Evolutionary conservation across 768 basidiomycete genomes (phyloP), one percentile per base, ranked within the genome.

Genomic region (Suillus subluteus): DNA sequence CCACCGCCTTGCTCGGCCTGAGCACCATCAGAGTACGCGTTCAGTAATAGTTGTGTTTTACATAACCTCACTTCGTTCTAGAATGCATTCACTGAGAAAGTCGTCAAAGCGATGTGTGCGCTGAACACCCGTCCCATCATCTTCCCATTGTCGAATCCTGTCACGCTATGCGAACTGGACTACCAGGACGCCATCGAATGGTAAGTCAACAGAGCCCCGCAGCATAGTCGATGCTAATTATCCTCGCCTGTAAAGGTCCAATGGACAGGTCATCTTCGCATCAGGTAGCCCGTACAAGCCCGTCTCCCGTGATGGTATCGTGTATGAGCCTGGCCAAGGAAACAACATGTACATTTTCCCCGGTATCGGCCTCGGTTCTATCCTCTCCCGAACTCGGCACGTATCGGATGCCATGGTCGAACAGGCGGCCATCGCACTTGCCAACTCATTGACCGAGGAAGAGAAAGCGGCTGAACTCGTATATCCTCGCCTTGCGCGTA

Each of bases 261-360:
- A 88, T 64, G 91, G 91, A 13, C 76, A 79, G 23, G 86, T 87
- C 37, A 84, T 93, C 66, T 94, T 90, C 69, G 91, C 91, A 0
- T 88, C 87, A 15, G 92, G 92, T 4, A 87, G 85, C 58, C 92
- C 92, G 0, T 94, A 91, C 80, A 78, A 82, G 21, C 74, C 84
- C 3, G 76, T 87, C 55, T 80, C 81, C 58, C 83, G 78, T 72
- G 75, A 83, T 41, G 86, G 85, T 32, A 83, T 79, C 55, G 67
- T 71, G 0, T 79, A 86, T 67, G 87, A 89, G 68, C 86, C 92
- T 1, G 90, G 89, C 0, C 92, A 94, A 75, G 91, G 91, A 12
- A 94, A 94, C 77, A 94, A 92, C 78, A 90, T 92, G 88, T 88
- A 88, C 76, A 87, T 88, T 70, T 87, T 87, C 77, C 85, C 84